Evolutionary conservation across 805 yeast genomes (phyloP).

Genomic region (Yarrowia sp.): DNA sequence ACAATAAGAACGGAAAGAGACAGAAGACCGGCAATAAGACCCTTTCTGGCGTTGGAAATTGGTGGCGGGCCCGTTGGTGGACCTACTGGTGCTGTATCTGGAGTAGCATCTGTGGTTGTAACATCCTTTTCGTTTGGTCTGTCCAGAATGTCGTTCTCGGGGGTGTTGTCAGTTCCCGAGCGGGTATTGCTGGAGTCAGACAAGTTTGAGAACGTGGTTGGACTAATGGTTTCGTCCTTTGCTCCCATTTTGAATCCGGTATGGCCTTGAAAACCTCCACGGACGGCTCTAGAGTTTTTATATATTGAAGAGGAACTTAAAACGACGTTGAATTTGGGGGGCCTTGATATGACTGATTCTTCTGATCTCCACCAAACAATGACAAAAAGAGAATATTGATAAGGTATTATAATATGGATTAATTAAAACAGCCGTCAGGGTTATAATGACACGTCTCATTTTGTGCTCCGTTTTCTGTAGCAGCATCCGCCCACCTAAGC

Average conservation of each 20-base stretch:
- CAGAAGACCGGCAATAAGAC: conserved; percentile 3
- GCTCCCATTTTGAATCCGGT: neutral
- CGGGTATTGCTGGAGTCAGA: neutral
- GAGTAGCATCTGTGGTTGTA: neutral
- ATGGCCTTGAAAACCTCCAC: neutral
- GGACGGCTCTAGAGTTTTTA: neutral
- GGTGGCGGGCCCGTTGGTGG: conserved; percentile 4
- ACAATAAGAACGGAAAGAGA: conserved; percentile 24
- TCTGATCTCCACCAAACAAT: too few relatives aligned
- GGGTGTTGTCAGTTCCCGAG: neutral
- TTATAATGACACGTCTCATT: too few relatives aligned
- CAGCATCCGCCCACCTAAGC: too few relatives aligned
- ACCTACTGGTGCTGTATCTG: neutral
- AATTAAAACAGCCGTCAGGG: too few relatives aligned
- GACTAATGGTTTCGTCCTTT: neutral
- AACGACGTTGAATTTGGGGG: neutral
- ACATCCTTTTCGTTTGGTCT: neutral
- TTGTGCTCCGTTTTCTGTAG: too few relatives aligned
- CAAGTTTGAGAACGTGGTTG: neutral
- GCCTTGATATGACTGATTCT: neutral
- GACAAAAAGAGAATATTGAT: too few relatives aligned
- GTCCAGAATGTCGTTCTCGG: neutral
- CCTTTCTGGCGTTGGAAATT: neutral
- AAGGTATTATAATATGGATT: too few relatives aligned
- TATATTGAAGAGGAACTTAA: neutral